A percentile compares a stretch with the other conserved stretches of the same genome.
Conservation (phyloP, 495 filamentous ascomycete genomes). For the Lasiosphaeriaceae sp. region DNA sequence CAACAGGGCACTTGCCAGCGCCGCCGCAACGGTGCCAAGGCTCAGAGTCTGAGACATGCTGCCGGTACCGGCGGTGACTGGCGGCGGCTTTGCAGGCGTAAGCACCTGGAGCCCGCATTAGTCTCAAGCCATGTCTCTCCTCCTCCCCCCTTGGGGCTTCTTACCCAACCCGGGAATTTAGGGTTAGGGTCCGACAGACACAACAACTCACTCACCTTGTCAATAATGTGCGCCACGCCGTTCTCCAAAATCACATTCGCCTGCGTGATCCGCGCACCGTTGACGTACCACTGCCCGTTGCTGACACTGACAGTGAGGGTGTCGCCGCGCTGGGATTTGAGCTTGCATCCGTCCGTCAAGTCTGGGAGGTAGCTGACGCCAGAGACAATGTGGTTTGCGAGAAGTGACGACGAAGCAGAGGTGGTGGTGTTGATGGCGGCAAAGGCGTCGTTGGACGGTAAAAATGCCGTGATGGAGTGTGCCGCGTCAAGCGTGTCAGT, state of each 20-base stretch:
- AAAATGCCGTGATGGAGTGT: constrained; percentile 18
- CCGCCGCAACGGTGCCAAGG: too few relatives aligned
- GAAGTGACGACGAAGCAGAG: constrained; percentile 11
- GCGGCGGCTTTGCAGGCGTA: too few relatives aligned
- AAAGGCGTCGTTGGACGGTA: constrained; percentile 21
- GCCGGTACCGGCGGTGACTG: too few relatives aligned
- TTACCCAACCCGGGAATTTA: background rate
- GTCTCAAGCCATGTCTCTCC: too few relatives aligned
- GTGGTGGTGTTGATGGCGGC: constrained; percentile 10
- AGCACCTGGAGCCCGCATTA: too few relatives aligned
- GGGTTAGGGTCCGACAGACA: too few relatives aligned
- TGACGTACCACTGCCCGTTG: constrained; percentile 27
- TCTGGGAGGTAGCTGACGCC: constrained; percentile 29
- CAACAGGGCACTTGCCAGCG: too few relatives aligned
- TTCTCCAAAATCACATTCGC: constrained; percentile 31
- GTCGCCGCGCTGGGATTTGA: constrained; percentile 10
- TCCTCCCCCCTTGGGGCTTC: too few relatives aligned
- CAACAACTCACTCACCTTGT: constrained; percentile 34
- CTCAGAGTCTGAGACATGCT: too few relatives aligned
- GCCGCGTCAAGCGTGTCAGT: constrained; percentile 27
- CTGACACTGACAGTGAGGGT: constrained; percentile 28
- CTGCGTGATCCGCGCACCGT: constrained; percentile 31
- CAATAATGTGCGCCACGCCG: constrained; percentile 37
- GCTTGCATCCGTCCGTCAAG: constrained; percentile 14
- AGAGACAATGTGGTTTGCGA: constrained; percentile 27